A percentile compares a stretch with the other conserved stretches of the same genome.
Conservation (phyloP, 495 filamentous ascomycete species). For the Neurospora cerealis region DNA sequence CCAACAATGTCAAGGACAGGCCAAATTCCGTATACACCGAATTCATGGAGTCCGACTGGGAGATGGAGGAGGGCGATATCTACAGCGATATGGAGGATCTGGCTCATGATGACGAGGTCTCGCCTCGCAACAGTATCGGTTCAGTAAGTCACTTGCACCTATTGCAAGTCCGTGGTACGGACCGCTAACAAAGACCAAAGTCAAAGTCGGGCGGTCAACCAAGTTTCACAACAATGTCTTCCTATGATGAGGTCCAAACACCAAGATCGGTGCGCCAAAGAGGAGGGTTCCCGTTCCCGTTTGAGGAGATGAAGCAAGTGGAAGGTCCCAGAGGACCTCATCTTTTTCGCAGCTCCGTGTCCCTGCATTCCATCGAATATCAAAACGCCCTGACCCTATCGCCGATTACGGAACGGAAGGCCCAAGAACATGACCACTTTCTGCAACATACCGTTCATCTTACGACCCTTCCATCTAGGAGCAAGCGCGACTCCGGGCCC, state of each 20-base stretch:
- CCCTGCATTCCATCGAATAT: constrained; percentile 42
- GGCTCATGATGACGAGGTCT: constrained; percentile 50
- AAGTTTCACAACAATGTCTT: constrained; percentile 66
- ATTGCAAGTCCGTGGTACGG: background rate
- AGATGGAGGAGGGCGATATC: constrained; percentile 44
- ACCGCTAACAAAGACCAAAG: constrained; percentile 27
- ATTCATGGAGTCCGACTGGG: constrained; percentile 66
- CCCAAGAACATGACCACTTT: constrained; percentile 24
- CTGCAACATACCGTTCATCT: constrained; percentile 23
- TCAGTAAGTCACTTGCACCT: constrained; percentile 41
- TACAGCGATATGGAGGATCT: constrained; percentile 40
- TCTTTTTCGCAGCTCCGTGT: constrained; percentile 62
- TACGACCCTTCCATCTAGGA: constrained; percentile 21
- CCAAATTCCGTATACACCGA: constrained; percentile 59
- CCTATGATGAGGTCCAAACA: constrained; percentile 64
- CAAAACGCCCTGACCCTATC: constrained; percentile 56
- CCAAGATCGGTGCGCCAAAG: constrained; percentile 44
- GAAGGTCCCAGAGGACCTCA: constrained; percentile 80
- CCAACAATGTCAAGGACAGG: constrained; percentile 30
- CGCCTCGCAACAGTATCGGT: constrained; percentile 53
- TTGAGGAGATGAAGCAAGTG: constrained; percentile 44
- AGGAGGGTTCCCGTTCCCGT: constrained; percentile 19
- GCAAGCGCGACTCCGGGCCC: constrained; percentile 25
- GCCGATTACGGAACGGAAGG: constrained; percentile 43
- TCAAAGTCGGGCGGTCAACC: constrained; percentile 36